Evolutionary conservation across 31 red algal genomes (phyloP), one percentile per base, ranked within the genome.

Genomic region (Bonnemaisonia californica): DNA sequence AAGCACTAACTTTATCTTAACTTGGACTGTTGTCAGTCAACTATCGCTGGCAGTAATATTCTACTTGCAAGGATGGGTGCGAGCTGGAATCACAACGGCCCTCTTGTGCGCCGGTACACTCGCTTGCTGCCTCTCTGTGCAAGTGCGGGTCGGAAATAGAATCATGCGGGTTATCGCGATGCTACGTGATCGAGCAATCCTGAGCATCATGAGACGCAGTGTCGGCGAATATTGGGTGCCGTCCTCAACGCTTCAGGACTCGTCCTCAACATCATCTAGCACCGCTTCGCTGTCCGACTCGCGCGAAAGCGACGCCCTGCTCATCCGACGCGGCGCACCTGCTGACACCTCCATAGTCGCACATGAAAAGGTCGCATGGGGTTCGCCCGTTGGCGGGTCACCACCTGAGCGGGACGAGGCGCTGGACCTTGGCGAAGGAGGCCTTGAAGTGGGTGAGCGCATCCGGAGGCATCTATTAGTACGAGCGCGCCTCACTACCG

Each of bases 51-150:
- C 88, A 27, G 71, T 69, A 13, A 91, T 83, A 33, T 91, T 91
- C 65, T 91, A 91, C 40, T 60, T 91, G 11, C 80, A 91, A 83
- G 88, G 88, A 24, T 78, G 85, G 76, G 68, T 81, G 39, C 56
- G 42, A 32, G 85, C 85, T 54, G 85, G 76, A 34, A 21, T 89
- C 19, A 22, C 47, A 2, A 89, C 85, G 30, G 74, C 68, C 32
- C 22, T 80, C 26, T 59, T 89, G 4, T 89, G 85, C 48, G 26
- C 77, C 23, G 30, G 80, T n/a, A 89, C 76, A 1, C 30, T 89
- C 18, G 67, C 66, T 54, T 63, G 29, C 28, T 89, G 85, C 33
- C 67, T 89, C n/a, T 89, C 85, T 39, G 75, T 79, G 18, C 56
- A 71, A 26, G 85, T 61, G 2, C 41, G 71, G 29, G 54, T 89